A percentile compares a stretch with the other conserved stretches of the same genome.
Evolutionary conservation across 257 asterid species (phyloP).

Genomic region (Nicotiana sylvestris): DNA sequence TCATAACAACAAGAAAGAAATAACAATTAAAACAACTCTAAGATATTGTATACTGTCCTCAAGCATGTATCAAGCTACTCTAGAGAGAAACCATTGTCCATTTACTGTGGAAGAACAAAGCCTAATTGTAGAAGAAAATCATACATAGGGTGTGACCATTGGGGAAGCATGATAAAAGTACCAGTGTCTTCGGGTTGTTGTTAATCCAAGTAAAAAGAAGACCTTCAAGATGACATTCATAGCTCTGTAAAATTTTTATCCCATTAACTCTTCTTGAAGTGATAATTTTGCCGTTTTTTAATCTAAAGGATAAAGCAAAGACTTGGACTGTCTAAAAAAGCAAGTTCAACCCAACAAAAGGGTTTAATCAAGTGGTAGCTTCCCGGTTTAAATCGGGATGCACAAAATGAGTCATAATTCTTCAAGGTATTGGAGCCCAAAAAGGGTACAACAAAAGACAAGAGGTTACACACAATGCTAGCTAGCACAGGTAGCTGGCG

Average conservation of each 20-base stretch:
- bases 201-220: neutral
- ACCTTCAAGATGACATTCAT: neutral
- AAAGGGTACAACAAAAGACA: neutral
- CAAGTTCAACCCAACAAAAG: slow-evolving; percentile 5
- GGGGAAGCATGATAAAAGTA: neutral
- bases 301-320: neutral
- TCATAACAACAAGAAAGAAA: neutral
- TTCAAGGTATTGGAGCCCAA: neutral
- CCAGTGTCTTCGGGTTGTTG: too few species aligned
- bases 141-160: neutral
- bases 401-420: neutral
- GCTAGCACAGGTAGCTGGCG: neutral
- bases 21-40: neutral
- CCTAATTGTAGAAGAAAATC: neutral
- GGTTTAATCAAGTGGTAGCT: neutral
- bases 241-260: neutral
- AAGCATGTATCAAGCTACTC: neutral
- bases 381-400: neutral
- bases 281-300: neutral
- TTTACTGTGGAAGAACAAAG: neutral
- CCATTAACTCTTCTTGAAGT: neutral
- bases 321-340: neutral
- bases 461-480: neutral
- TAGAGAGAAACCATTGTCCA: neutral
- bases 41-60: neutral